Evolutionary conservation across 2,329 filamentous ascomycete genomes (phyloP).

Genomic region (Westerdykella sp.): DNA sequence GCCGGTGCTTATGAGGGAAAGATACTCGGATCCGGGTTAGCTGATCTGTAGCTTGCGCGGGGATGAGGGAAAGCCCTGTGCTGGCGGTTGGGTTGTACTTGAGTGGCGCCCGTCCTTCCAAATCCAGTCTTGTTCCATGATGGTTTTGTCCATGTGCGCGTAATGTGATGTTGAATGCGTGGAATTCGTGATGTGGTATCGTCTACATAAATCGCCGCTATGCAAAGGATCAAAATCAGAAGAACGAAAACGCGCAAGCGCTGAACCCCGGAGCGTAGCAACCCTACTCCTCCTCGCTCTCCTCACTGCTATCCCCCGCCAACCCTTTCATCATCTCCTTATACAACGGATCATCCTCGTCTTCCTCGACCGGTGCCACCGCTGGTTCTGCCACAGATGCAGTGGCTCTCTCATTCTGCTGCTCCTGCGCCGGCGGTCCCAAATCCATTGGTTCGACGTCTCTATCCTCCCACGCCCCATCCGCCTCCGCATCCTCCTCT

Average conservation of each 20-base stretch:
- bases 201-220: no score
- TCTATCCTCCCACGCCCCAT: slow-evolving; percentile 17
- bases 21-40: slow-evolving; percentile 62
- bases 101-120: slow-evolving; percentile 62
- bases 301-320: slow-evolving; percentile 35
- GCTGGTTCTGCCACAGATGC: slow-evolving; percentile 1
- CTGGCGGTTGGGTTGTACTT: slow-evolving; percentile 78
- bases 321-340: slow-evolving; percentile 41
- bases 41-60: slow-evolving; percentile 16
- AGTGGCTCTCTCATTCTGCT: slow-evolving; percentile 1
- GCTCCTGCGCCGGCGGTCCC: slow-evolving; percentile 23
- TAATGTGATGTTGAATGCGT: background rate
- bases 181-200: no score
- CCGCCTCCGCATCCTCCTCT: slow-evolving; percentile 26
- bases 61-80: slow-evolving; percentile 97
- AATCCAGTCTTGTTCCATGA: slow-evolving; percentile 16
- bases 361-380: slow-evolving; percentile 18
- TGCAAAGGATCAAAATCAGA: no score
- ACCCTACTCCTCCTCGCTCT: slow-evolving; percentile 41
- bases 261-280: no score
- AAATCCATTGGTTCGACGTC: slow-evolving; percentile 33
- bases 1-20: slow-evolving; percentile 96
- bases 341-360: slow-evolving; percentile 38
- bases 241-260: no score
- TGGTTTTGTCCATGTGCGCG: background rate